phyloP scores from a whole-genome alignment of 306 rosid species.

The Cyclanthera cordifolia region DNA sequence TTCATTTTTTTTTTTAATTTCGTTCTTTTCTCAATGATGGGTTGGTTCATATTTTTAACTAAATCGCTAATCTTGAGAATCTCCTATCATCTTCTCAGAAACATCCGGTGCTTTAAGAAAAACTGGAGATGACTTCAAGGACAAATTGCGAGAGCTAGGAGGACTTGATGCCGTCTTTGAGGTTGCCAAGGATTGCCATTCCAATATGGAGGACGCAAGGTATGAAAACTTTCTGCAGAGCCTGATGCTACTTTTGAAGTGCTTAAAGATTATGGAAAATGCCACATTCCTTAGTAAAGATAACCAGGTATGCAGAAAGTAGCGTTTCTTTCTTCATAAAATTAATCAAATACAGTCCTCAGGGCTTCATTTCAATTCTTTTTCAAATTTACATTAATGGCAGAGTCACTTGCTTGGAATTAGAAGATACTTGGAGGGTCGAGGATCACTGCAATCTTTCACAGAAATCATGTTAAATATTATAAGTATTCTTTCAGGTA shows the following conservation, averaged over 20 bases:
- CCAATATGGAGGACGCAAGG: conserved; percentile 64
- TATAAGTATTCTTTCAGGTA: conserved; percentile 86
- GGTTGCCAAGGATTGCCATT: conserved; percentile 67
- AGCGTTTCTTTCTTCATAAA: not conserved
- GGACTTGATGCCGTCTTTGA: conserved; percentile 93
- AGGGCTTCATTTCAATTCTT: not conserved
- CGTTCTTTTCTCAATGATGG: no score
- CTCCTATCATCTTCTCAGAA: conserved; percentile 19
- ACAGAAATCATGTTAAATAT: conserved; percentile 51
- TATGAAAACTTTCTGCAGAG: conserved; percentile 31
- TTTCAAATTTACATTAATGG: not conserved
- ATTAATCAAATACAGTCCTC: conserved; percentile 5
- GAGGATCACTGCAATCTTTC: conserved; percentile 33
- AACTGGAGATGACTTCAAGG: conserved; percentile 82
- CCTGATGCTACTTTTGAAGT: conserved; percentile 48
- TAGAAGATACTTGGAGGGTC: conserved; percentile 40
- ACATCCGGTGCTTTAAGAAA: conserved; percentile 73
- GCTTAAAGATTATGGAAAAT: conserved; percentile 97
- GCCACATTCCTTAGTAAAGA: conserved; percentile 81
- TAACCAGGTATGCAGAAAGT: conserved; percentile 55
- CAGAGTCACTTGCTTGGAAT: conserved; percentile 84
- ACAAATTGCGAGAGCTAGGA: conserved; percentile 79
- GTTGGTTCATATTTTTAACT: no score
- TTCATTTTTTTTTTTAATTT: no score
- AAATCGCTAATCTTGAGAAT: conserved; percentile 1